Evolutionary conservation across 257 asterid species (phyloP), one percentile per base, ranked within the genome.

Genomic region (Lantana camara): DNA sequence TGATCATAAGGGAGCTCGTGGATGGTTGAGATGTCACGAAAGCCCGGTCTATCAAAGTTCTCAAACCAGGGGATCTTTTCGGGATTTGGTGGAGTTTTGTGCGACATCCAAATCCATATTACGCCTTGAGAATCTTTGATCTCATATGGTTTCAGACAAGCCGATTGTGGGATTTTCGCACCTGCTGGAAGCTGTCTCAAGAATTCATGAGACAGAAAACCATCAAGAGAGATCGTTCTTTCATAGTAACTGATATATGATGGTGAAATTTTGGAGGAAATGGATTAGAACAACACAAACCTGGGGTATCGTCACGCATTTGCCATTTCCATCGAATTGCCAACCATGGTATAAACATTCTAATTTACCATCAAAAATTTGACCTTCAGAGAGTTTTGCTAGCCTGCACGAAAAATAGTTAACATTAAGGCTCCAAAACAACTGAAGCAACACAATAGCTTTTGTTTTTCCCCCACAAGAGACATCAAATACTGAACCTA

Each of bases 1-100:
- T 92, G 98, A 68, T 92, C 98, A 32, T 92, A 92, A 0, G 98
- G 97, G 69, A 92, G 98, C 74, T 89, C 98, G 0, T 92, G 98
- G 73, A 67, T 83, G 13, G 96, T 83, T 3, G 98, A 89, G 29
- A 82, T 48, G 50, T 92, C 97, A 4, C 85, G 80, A 60, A 80
- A 80, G 8, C 91, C 95, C n/a, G 88, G 83, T 48, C 91, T 75
- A 0, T 75, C 80, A 12, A 92, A 85, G 67, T 82, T 89, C 53
- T 87, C 97, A 32, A 92, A 92, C 86, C 89, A 83, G 15, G 97
- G 98, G 30, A 92, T 74, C 61, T 91, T 89, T 20, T 79, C 80
- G 2, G 76, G 74, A 46, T 72, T 81, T 45, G 96, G 83, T 13
- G 91, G 85, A 4, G 86, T 76, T 14, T 78, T 85, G 57, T 60